A percentile compares a stretch with the other conserved stretches of the same genome.
Evolutionary conservation across 345 rosid genomes (phyloP).

Genomic region (Pistacia atlantica): DNA sequence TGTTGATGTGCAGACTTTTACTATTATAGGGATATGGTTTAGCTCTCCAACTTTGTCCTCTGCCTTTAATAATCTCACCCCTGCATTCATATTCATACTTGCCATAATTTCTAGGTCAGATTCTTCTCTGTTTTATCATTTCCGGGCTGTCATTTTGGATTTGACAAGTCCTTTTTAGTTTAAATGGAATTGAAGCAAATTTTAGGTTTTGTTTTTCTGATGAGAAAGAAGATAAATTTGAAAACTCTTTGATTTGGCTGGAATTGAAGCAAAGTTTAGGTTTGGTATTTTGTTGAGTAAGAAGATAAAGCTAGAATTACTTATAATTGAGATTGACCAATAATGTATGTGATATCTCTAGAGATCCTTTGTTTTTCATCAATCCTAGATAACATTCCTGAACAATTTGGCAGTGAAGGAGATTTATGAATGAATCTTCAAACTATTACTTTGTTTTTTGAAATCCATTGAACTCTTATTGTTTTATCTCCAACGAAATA

Average conservation of each 20-base stretch:
- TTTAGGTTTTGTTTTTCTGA: neutral
- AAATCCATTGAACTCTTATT: neutral
- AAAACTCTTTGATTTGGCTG: too few relatives aligned
- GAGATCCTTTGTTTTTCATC: neutral
- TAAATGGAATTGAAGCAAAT: neutral
- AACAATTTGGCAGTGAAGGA: too few relatives aligned
- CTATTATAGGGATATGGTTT: conserved; percentile 15
- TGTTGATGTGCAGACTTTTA: conserved; percentile 19
- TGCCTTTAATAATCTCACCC: conserved; percentile 25
- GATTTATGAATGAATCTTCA: too few relatives aligned
- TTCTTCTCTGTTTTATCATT: neutral
- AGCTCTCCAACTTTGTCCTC: conserved; percentile 30
- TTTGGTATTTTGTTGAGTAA: too few relatives aligned
- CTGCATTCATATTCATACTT: conserved; percentile 17
- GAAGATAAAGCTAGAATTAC: neutral
- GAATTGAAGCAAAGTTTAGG: too few relatives aligned
- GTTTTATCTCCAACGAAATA: too few relatives aligned
- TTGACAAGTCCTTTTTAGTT: neutral
- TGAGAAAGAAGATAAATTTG: neutral
- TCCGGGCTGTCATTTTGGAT: neutral
- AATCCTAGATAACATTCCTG: too few relatives aligned
- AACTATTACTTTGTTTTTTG: too few relatives aligned
- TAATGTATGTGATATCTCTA: neutral
- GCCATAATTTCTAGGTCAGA: conserved; percentile 18
- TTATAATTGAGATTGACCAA: too few relatives aligned